Conservation (phyloP, 192 early-diverging fungal genomes). For the Linnemannia zychae region DNA sequence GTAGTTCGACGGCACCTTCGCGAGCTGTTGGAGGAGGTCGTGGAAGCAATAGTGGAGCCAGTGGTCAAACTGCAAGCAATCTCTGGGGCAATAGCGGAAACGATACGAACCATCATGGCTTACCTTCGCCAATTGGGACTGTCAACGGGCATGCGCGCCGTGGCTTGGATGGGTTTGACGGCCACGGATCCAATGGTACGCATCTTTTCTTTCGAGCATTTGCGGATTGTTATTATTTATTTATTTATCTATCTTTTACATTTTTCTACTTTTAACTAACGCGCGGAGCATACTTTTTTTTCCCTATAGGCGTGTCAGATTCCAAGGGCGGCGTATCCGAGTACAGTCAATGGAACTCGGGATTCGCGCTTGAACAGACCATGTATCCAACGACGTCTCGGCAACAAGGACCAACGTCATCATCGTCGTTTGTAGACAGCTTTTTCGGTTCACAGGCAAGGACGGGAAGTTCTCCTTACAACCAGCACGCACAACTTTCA, state of each 20-base stretch:
- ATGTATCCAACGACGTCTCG: constrained; percentile 26
- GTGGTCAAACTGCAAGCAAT: constrained; percentile 15
- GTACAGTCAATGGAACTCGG: constrained; percentile 57
- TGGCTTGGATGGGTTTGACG: constrained; percentile 37
- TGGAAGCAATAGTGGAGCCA: constrained; percentile 7
- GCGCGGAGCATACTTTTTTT: neutral
- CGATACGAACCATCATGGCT: constrained; percentile 11
- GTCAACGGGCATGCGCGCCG: constrained; percentile 43
- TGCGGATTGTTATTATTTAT: too few relatives aligned
- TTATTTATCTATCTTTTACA: too few relatives aligned
- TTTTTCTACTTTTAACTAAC: neutral
- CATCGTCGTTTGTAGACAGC: constrained; percentile 32
- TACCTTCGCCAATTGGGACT: constrained; percentile 53
- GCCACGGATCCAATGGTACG: constrained; percentile 36
- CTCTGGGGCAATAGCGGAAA: constrained; percentile 18
- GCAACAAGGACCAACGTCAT: constrained; percentile 16
- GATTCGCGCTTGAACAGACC: constrained; percentile 44
- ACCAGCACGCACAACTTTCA: constrained; percentile 17
- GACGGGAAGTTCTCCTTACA: constrained; percentile 11
- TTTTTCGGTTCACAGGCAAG: constrained; percentile 41
- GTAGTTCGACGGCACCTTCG: neutral
- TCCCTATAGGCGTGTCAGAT: constrained; percentile 23
- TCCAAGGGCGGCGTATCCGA: constrained; percentile 30
- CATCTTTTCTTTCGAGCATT: neutral
- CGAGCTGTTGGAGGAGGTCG: constrained; percentile 36